Evolutionary conservation across 192 early-diverging fungal species (phyloP).

Genomic region (Linnemannia hyalina): DNA sequence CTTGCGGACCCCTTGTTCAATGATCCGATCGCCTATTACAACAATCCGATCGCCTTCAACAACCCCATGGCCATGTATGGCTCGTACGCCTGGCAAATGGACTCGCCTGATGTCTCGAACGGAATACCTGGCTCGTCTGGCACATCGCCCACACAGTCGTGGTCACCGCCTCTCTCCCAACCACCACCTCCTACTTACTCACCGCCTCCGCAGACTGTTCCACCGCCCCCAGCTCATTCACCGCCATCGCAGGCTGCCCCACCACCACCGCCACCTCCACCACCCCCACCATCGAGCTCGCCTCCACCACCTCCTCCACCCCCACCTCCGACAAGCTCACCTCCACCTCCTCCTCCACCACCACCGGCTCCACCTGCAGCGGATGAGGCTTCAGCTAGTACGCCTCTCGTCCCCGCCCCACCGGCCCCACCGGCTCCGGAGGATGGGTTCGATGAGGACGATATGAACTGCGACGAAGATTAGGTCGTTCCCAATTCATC

Average conservation of each 20-base stretch:
- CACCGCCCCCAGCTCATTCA: conserved; percentile 3
- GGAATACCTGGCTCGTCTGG: not conserved
- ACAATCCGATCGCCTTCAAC: not conserved
- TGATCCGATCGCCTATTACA: not conserved
- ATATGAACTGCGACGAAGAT: conserved; percentile 22
- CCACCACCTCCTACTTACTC: conserved; percentile 18
- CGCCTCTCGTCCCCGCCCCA: conserved; percentile 1
- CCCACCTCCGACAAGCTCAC: conserved; percentile 15
- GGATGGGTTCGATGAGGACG: conserved; percentile 19
- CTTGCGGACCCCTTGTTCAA: not conserved
- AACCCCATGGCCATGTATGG: not conserved
- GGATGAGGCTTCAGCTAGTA: not conserved
- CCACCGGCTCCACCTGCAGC: conserved; percentile 13
- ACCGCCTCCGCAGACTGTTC: too few relatives aligned
- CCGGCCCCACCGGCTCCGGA: not conserved
- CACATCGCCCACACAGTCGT: conserved; percentile 19
- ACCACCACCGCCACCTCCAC: conserved; percentile 22
- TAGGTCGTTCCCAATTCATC: not conserved
- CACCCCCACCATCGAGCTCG: conserved; percentile 30
- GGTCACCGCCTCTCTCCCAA: conserved; percentile 21
- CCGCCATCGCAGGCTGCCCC: conserved; percentile 17
- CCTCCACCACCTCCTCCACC: conserved; percentile 23
- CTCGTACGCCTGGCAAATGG: conserved; percentile 3
- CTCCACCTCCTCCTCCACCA: conserved; percentile 18
- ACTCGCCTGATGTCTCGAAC: not conserved